These are phyloP conservation scores for Clarireedia hainanense DNA, from an alignment of 2,329 filamentous ascomycete genomes.

Conservation along the genomic window DNA sequence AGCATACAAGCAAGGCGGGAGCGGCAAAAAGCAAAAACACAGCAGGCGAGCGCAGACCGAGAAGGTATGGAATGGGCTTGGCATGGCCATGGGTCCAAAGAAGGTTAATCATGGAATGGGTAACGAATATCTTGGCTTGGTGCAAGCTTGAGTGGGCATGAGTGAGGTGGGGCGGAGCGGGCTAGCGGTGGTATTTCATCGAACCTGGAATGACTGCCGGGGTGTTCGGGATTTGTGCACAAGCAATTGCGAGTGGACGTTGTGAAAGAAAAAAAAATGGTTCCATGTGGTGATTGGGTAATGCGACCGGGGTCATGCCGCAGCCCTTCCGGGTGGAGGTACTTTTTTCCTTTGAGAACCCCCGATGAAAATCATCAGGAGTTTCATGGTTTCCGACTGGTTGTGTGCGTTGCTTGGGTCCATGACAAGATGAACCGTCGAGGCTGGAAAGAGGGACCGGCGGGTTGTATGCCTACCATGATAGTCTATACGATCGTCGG, in stretches of 20 bases:
- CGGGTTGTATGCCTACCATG: not conserved
- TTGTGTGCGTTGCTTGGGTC: not conserved
- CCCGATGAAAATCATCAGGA: not conserved
- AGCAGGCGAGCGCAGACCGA: not conserved
- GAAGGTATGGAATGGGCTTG: not conserved
- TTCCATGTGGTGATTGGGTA: constrained; percentile 3
- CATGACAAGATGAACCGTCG: not conserved
- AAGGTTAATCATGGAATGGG: not conserved
- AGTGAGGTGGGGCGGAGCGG: not conserved
- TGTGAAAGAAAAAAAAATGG: too few species aligned
- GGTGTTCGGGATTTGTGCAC: too few species aligned
- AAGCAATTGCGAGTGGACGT: too few species aligned
- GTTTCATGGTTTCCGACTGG: not conserved
- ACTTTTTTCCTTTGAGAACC: not conserved
- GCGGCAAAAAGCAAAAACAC: not conserved
- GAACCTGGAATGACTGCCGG: too few species aligned
- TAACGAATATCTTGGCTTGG: not conserved
- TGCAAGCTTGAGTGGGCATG: not conserved
- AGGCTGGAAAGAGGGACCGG: not conserved
- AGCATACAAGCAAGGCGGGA: not conserved
- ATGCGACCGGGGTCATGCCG: constrained; percentile 9
- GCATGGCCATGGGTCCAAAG: not conserved
- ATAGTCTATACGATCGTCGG: not conserved
- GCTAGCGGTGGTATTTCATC: not conserved
- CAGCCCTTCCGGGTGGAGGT: not conserved